These are phyloP conservation scores for Aspergillus ostianus DNA, from an alignment of 495 filamentous ascomycete species.

Conservation along the genomic window DNA sequence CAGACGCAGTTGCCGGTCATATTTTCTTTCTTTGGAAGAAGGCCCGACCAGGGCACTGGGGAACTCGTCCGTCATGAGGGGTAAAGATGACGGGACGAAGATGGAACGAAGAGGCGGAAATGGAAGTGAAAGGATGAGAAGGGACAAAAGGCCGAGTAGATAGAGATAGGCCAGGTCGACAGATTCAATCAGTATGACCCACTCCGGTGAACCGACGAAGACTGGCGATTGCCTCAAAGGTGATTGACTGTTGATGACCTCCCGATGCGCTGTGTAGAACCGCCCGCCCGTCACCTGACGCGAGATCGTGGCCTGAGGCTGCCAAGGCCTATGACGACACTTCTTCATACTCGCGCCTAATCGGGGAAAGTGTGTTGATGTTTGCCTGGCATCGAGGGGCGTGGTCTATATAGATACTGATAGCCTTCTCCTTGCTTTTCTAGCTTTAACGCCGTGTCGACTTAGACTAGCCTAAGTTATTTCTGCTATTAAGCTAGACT, in stretches of 20 bases:
- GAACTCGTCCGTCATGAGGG: slow-evolving; percentile 41
- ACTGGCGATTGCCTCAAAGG: background rate
- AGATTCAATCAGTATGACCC: too few species aligned
- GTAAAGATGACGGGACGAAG: background rate
- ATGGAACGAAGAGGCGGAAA: background rate
- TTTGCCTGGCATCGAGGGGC: too few species aligned
- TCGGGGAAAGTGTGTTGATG: too few species aligned
- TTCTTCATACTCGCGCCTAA: too few species aligned
- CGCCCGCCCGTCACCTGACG: background rate
- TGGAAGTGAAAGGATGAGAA: background rate
- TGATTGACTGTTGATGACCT: too few species aligned
- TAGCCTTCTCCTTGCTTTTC: too few species aligned
- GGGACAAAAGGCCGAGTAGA: background rate
- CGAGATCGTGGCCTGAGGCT: background rate
- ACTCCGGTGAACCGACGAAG: too few species aligned
- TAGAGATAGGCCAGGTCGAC: background rate
- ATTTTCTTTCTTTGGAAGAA: slow-evolving; percentile 86
- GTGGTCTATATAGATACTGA: too few species aligned
- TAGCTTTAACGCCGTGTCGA: too few species aligned
- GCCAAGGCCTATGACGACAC: background rate
- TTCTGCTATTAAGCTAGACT: too few species aligned
- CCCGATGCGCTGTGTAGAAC: too few species aligned
- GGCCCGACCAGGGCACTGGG: slow-evolving; percentile 51
- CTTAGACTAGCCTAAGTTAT: too few species aligned
- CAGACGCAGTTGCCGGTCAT: slow-evolving; percentile 91